Conservation (phyloP, 1,139 yeast species). For the Geotrichum phurueaensis region DNA sequence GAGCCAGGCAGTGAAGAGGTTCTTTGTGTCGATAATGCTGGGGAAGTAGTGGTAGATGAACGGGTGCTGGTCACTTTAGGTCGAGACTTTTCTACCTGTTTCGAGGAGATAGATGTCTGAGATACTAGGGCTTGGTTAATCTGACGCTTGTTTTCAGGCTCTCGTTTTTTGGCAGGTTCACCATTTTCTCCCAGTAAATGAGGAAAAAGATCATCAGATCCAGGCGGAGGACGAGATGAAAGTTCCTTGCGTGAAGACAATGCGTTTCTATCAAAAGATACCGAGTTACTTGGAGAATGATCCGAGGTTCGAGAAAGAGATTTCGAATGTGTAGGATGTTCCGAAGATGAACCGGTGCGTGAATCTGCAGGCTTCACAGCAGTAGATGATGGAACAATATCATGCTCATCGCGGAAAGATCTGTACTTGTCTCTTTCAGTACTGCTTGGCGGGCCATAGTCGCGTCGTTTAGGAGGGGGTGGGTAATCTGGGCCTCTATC, state of each 20-base stretch:
- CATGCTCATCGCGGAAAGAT: neutral
- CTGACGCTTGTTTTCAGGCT: neutral
- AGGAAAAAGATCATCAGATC: slow-evolving; percentile 18
- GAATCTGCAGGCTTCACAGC: neutral
- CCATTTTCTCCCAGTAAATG: slow-evolving; percentile 15
- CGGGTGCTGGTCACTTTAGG: neutral
- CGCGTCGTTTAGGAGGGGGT: slow-evolving; percentile 7
- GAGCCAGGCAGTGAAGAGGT: neutral
- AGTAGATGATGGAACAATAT: neutral
- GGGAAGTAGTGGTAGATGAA: neutral
- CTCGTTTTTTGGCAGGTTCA: slow-evolving; percentile 8
- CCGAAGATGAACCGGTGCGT: neutral
- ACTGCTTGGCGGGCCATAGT: neutral
- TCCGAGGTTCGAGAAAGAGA: slow-evolving; percentile 2
- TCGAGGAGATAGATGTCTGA: neutral
- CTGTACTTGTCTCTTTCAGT: slow-evolving; percentile 8
- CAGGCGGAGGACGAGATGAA: neutral
- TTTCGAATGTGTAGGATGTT: neutral
- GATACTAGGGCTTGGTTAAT: neutral
- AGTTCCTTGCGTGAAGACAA: slow-evolving; percentile 3
- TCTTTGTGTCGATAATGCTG: neutral
- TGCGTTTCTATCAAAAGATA: neutral
- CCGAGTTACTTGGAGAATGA: neutral
- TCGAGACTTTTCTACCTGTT: neutral
- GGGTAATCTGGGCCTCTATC: slow-evolving; percentile 7